Conservation (phyloP, 73 alveolate genomes). For the Paramecium tetraurelia region DNA sequence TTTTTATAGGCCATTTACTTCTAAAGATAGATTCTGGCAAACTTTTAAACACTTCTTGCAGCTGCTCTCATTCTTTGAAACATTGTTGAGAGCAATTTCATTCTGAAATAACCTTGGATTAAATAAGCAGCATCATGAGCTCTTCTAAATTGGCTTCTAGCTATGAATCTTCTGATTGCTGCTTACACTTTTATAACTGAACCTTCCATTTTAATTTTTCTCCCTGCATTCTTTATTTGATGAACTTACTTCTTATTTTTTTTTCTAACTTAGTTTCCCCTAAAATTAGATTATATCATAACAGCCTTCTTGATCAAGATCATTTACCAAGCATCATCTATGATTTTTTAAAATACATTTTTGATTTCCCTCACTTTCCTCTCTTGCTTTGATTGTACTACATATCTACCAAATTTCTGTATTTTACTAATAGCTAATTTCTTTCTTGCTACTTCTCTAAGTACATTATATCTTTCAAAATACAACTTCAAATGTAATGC, state of each 20-base stretch:
- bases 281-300: constrained; percentile 62
- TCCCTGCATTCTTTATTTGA: constrained; percentile 63
- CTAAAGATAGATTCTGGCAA: background rate
- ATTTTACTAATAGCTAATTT: background rate
- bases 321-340: constrained; percentile 66
- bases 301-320: constrained; percentile 53
- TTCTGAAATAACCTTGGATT: constrained; percentile 70
- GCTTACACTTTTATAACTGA: constrained; percentile 64
- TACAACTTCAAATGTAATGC: background rate
- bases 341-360: background rate
- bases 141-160: constrained; percentile 66
- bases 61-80: constrained; percentile 66
- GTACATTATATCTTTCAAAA: constrained; percentile 23
- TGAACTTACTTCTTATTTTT: constrained; percentile 52
- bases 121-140: constrained; percentile 66
- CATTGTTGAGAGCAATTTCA: constrained; percentile 66
- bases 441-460: background rate
- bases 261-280: constrained; percentile 66
- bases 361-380: background rate
- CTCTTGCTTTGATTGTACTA: background rate
- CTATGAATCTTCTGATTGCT: constrained; percentile 65
- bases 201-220: constrained; percentile 40
- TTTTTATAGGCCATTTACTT: background rate
- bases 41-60: constrained; percentile 45
- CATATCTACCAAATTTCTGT: background rate